phyloP scores from a whole-genome alignment of 1,139 yeast genomes.

The Pichia sp. region DNA sequence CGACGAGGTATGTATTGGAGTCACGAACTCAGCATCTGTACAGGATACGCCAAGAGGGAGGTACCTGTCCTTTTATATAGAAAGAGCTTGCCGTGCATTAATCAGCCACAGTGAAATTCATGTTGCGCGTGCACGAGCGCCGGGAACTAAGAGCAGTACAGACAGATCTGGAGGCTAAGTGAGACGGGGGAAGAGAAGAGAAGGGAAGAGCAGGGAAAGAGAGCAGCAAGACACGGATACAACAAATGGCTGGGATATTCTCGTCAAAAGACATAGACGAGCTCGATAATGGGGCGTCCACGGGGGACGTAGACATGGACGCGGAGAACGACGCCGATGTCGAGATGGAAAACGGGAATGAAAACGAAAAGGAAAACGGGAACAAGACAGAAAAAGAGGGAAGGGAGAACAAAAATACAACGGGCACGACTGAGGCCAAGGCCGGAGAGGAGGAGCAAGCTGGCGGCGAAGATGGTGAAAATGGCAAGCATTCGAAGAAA shows the following conservation, averaged over 20 bases:
- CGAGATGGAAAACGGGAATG: not conserved
- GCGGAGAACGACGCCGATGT: not conserved
- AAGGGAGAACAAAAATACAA: not conserved
- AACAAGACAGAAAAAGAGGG: not conserved
- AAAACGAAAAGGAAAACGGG: not conserved
- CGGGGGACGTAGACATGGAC: constrained; percentile 1
- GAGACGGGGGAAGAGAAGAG: not conserved
- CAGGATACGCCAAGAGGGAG: not conserved
- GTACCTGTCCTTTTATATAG: not conserved
- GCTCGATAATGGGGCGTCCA: constrained; percentile 1
- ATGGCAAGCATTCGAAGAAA: not conserved
- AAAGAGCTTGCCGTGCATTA: not conserved
- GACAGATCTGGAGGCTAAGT: not conserved
- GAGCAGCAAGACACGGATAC: not conserved
- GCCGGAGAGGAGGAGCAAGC: not conserved
- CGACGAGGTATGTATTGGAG: not conserved
- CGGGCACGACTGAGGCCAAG: too few species aligned
- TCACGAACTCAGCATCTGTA: not conserved
- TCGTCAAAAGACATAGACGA: constrained; percentile 8
- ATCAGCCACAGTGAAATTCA: not conserved
- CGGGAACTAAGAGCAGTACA: not conserved
- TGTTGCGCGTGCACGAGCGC: not conserved
- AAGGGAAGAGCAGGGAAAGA: not conserved
- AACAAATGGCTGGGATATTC: constrained; percentile 18
- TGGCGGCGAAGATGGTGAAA: not conserved